Evolutionary conservation across 148 eudicot species (phyloP).

Genomic region (Rhododendron griersonianum): DNA sequence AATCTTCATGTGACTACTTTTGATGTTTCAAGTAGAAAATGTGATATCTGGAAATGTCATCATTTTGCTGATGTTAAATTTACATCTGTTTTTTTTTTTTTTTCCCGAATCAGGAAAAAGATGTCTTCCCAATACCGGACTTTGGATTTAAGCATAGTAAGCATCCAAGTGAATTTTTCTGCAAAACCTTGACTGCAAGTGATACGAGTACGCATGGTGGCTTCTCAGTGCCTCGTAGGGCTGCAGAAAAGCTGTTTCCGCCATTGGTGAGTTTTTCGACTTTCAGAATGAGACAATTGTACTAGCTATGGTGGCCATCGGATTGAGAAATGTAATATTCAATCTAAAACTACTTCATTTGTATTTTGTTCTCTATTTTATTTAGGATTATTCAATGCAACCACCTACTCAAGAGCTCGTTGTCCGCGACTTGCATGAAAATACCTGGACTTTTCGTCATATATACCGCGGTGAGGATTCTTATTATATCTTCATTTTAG

Average conservation of each 20-base stretch:
- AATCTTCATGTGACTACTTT: background rate
- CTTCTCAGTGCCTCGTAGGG: slow-evolving; percentile 97
- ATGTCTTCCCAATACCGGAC: slow-evolving; percentile 70
- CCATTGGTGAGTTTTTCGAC: slow-evolving; percentile 49
- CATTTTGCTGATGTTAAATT: background rate
- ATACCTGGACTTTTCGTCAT: slow-evolving; percentile 97
- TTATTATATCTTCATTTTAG: background rate
- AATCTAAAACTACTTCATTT: slow-evolving; percentile 1
- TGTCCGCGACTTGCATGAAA: slow-evolving; percentile 91
- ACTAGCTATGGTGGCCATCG: background rate
- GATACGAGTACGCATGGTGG: slow-evolving; percentile 99
- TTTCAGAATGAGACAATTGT: background rate
- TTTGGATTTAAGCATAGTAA: slow-evolving; percentile 64
- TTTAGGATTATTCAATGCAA: slow-evolving; percentile 94
- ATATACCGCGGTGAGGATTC: slow-evolving; percentile 77
- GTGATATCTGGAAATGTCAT: background rate
- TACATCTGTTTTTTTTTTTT: background rate
- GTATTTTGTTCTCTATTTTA: background rate
- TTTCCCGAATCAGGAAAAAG: slow-evolving; percentile 61
- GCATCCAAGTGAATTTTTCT: slow-evolving; percentile 92
- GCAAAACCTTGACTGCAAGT: slow-evolving; percentile 94
- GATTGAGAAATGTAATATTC: background rate
- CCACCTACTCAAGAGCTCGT: slow-evolving; percentile 98
- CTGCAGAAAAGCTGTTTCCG: slow-evolving; percentile 97
- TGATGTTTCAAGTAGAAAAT: background rate